Percentiles rank a stretch among this genome's conserved stretches.
phyloP scores from a whole-genome alignment of 352 stramenopile species.

The Phytophthora lateralis region DNA sequence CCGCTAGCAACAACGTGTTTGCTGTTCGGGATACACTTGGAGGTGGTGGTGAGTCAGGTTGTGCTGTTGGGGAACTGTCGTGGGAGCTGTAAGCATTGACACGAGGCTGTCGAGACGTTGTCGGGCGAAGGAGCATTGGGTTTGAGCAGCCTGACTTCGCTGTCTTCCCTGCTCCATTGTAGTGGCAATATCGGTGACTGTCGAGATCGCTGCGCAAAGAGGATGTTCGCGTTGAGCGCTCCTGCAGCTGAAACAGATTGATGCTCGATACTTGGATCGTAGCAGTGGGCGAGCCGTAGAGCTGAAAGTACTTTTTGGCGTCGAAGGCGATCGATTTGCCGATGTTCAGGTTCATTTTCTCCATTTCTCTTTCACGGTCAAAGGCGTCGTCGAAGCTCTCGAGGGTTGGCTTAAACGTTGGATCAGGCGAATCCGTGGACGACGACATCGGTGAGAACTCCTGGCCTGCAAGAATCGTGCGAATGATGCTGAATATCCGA shows the following conservation, averaged over 20 bases:
- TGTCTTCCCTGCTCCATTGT: neutral
- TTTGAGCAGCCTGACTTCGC: slow-evolving; percentile 22
- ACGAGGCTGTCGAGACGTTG: slow-evolving; percentile 16
- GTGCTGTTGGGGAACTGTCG: neutral
- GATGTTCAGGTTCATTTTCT: slow-evolving; percentile 31
- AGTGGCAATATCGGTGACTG: slow-evolving; percentile 2
- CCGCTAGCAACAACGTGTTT: slow-evolving; percentile 9
- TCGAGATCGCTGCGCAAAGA: neutral
- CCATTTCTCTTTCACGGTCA: slow-evolving; percentile 28
- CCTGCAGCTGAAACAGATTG: slow-evolving; percentile 1
- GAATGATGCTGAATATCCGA: slow-evolving; percentile 26
- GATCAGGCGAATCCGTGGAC: neutral
- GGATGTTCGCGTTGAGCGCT: neutral
- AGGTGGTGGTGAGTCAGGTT: slow-evolving; percentile 6
- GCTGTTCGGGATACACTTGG: slow-evolving; percentile 1
- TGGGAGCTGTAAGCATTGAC: slow-evolving; percentile 5
- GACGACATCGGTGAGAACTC: slow-evolving; percentile 1
- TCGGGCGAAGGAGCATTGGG: slow-evolving; percentile 15
- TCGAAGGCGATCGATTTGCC: slow-evolving; percentile 44
- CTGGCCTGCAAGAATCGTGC: slow-evolving; percentile 22
- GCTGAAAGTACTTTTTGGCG: slow-evolving; percentile 33
- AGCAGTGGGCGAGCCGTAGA: slow-evolving; percentile 20
- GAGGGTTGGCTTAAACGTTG: slow-evolving; percentile 27
- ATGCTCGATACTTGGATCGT: slow-evolving; percentile 11
- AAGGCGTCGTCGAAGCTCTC: slow-evolving; percentile 30